These are phyloP conservation scores for Aspergillus costaricaensis DNA, from an alignment of 2,329 filamentous ascomycete species.

Conservation along the genomic window DNA sequence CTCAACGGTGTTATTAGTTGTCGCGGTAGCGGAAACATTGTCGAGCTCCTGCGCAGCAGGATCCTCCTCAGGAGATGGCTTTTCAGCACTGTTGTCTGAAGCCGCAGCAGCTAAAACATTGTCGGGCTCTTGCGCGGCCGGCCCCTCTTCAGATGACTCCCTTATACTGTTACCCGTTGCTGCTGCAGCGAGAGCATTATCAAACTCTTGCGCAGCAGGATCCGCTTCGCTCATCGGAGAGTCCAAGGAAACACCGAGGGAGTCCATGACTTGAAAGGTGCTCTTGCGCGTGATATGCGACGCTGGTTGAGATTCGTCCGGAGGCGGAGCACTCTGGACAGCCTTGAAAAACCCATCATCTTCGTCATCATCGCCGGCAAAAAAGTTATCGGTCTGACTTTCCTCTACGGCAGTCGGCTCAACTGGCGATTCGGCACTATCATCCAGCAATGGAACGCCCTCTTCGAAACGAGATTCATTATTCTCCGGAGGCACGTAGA, in stretches of 20 bases:
- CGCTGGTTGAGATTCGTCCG: slow-evolving; percentile 15
- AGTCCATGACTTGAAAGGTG: slow-evolving; percentile 65
- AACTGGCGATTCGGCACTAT: slow-evolving; percentile 31
- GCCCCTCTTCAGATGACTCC: slow-evolving; percentile 12
- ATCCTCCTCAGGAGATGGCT: slow-evolving; percentile 20
- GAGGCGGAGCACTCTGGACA: slow-evolving; percentile 17
- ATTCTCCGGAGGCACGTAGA: slow-evolving; percentile 40
- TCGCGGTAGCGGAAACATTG: slow-evolving; percentile 22
- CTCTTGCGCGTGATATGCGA: slow-evolving; percentile 64
- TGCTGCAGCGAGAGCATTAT: slow-evolving; percentile 15
- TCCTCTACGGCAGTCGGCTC: slow-evolving; percentile 30
- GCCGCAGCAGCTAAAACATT: no score
- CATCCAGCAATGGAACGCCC: slow-evolving; percentile 63
- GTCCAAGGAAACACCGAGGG: slow-evolving; percentile 44
- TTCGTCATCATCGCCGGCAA: slow-evolving; percentile 41
- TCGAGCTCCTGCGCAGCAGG: slow-evolving; percentile 28
- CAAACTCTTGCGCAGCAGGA: slow-evolving; percentile 31
- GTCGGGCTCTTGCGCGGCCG: no score
- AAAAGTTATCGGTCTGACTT: slow-evolving; percentile 35
- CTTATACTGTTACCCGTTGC: slow-evolving; percentile 23
- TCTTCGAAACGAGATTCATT: slow-evolving; percentile 67
- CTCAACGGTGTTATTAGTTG: slow-evolving; percentile 23
- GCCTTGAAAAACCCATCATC: slow-evolving; percentile 41
- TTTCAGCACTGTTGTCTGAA: no score
- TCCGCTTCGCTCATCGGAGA: slow-evolving; percentile 32